Conservation (phyloP, 1,284 basidiomycete genomes). For the Sporisorium reilianum region DNA sequence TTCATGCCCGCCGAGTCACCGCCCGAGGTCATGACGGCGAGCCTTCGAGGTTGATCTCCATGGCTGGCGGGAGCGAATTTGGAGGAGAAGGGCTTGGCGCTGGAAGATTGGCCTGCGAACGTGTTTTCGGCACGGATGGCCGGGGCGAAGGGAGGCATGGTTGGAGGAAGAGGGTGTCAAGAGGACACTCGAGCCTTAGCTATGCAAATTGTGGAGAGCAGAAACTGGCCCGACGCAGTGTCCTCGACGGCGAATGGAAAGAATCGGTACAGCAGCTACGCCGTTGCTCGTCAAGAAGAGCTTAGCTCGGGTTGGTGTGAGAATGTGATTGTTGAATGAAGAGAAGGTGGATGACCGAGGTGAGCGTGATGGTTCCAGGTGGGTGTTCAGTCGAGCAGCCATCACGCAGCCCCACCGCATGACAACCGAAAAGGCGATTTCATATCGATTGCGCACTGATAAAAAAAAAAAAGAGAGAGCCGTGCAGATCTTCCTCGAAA, state of each 20-base stretch:
- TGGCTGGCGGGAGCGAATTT: conserved; percentile 30
- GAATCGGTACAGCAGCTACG: no score
- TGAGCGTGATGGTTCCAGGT: background rate
- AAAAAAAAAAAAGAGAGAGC: conserved; percentile 13
- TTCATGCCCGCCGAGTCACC: conserved; percentile 87
- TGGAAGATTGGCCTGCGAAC: conserved; percentile 23
- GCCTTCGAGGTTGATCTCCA: conserved; percentile 46
- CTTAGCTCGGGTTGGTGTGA: background rate
- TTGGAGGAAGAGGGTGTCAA: no score
- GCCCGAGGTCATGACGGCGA: conserved; percentile 93
- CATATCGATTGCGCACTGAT: conserved; percentile 34
- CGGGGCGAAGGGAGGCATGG: conserved; percentile 46
- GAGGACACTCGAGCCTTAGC: no score
- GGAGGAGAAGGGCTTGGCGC: conserved; percentile 22
- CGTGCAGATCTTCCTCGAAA: conserved; percentile 17
- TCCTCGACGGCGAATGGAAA: no score
- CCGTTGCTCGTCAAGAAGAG: background rate
- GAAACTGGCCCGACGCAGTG: no score
- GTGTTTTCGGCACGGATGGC: conserved; percentile 37
- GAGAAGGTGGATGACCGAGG: background rate
- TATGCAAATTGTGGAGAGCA: background rate
- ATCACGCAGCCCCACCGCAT: background rate
- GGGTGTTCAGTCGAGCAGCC: background rate
- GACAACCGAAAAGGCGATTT: conserved; percentile 15
- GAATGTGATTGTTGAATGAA: background rate